Evolutionary conservation across 2,329 filamentous ascomycete species (phyloP), one percentile per base, ranked within the genome.

Genomic region (Pseudopithomyces chartarum): DNA sequence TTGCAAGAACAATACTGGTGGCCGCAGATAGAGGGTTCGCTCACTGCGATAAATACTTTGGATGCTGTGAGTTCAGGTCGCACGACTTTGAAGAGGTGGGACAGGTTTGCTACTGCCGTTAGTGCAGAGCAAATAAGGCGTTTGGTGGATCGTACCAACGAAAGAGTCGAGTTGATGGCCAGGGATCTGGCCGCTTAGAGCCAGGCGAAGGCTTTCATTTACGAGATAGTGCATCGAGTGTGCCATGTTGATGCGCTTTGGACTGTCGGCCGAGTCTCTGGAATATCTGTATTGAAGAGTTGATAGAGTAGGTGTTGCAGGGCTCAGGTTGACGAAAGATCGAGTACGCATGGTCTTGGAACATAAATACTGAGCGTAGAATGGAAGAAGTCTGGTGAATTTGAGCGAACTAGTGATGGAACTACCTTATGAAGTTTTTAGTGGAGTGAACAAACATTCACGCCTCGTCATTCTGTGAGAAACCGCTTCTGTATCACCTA

Each of bases 31-130:
- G 52, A 55, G 2, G 56, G 56, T 10, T 39, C 42, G n/a, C 39
- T 47, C 12, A 58, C 36, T 13, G 56, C 46, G 34, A 58, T 44
- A 47, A 58, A 54, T 36, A 58, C 47, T 11, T 55, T 40, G 6
- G 32, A n/a, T n/a, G 52, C 36, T 2, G 46, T 58, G 34, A 47
- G 17, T 4, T 52, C 20, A 5, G 56, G 56, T n/a, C 56, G 56
- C 2, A 48, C 38, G 19, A 13, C 29, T 26, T 48, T 36, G 52
- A 58, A 55, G 17, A 55, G 43, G 19, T 50, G 38, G n/a, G 47
- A 33, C 10, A 58, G 29, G 13, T 23, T 42, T 17, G 40, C 56
- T 57, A 39, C 17, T 20, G 15, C 2, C n/a, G 20, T 53, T 45
- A 49, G 36, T 33, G n/a, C 17, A 22, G 13, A 10, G 22, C 26